Evolutionary conservation across 345 rosid species (phyloP).

Genomic region (Populus simonii): DNA sequence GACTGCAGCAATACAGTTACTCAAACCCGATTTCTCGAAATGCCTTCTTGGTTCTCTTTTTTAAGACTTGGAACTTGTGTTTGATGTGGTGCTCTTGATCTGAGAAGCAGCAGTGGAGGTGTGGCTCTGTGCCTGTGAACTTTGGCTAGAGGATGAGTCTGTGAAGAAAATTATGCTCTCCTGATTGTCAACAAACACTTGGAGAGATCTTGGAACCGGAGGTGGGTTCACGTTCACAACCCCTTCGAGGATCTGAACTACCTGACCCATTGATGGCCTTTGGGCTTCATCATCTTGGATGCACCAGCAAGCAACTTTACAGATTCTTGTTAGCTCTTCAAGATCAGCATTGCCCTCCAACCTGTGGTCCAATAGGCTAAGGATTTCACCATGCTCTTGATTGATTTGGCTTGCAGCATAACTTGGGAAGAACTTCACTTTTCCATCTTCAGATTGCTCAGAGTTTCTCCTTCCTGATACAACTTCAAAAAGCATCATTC

Average conservation of each 20-base stretch:
- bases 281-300: constrained; percentile 75
- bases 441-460: constrained; percentile 47
- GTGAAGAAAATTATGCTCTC: constrained; percentile 46
- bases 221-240: constrained; percentile 56
- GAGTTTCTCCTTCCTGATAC: constrained; percentile 77
- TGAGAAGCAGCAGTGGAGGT: constrained; percentile 29
- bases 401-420: constrained; percentile 49
- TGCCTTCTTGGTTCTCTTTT: neutral
- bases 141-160: constrained; percentile 42
- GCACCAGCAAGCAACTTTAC: constrained; percentile 84
- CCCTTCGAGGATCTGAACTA: constrained; percentile 83
- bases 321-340: constrained; percentile 57
- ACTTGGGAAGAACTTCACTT: constrained; percentile 55
- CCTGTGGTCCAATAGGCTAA: constrained; percentile 48
- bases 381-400: constrained; percentile 40
- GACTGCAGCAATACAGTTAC: no score
- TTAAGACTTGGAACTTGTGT: constrained; percentile 13
- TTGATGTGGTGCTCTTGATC: constrained; percentile 27
- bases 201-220: constrained; percentile 59
- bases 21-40: neutral
- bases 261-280: constrained; percentile 77
- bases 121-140: constrained; percentile 30
- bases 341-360: constrained; percentile 41
- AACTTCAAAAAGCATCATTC: constrained; percentile 84
- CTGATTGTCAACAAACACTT: constrained; percentile 33